phyloP scores from a whole-genome alignment of 225 moss, liverwort and hornwort genomes.

The Bryoerythrophyllum caledonicum region DNA sequence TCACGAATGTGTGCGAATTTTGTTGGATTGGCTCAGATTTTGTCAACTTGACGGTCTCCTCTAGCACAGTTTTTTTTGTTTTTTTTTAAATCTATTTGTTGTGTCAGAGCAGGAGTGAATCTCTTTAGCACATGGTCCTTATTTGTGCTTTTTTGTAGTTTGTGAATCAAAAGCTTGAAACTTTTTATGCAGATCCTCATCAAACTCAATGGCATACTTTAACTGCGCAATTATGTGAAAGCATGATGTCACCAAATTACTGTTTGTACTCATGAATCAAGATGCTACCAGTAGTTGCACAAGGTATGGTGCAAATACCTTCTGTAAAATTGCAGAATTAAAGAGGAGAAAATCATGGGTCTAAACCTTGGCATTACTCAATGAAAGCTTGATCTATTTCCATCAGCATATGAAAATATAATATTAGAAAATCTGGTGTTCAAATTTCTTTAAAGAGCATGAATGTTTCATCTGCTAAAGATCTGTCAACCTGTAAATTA shows the following conservation, averaged over 20 bases:
- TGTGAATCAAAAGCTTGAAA: background rate
- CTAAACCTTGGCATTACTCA: no score
- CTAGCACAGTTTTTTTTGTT: background rate
- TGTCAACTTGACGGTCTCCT: background rate
- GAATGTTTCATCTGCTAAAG: no score
- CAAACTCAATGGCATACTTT: background rate
- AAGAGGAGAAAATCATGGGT: background rate
- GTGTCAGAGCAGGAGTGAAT: background rate
- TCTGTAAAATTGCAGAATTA: background rate
- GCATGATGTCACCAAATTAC: background rate
- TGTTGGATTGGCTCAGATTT: background rate
- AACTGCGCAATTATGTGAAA: background rate
- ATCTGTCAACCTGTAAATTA: no score
- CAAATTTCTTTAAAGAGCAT: no score
- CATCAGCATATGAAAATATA: no score
- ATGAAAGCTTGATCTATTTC: no score
- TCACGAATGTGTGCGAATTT: background rate
- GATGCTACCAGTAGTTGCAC: conserved; percentile 1
- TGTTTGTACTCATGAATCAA: conserved; percentile 14
- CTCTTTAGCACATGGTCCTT: background rate
- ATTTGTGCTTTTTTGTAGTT: background rate
- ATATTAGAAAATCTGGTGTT: no score
- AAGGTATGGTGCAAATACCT: background rate
- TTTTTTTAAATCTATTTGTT: background rate
- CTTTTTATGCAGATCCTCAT: background rate